phyloP scores from a whole-genome alignment of 257 asterid genomes.

The Solanum raphanifolium region DNA sequence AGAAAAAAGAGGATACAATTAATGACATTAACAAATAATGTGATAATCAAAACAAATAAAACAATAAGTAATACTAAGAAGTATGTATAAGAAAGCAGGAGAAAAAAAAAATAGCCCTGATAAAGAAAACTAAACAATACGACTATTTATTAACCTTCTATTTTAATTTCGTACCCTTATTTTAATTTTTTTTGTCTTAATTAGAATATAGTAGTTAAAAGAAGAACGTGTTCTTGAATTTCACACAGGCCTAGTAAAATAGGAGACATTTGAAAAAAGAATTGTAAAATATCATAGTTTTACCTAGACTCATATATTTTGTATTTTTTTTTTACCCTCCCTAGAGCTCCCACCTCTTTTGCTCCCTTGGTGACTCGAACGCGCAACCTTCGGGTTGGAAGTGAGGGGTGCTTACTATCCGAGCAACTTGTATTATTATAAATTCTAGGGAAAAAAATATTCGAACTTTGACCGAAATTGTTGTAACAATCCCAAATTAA shows the following conservation, averaged over 20 bases:
- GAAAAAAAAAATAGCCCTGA: no score
- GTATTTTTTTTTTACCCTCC: no score
- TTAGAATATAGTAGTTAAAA: not conserved
- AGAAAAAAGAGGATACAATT: not conserved
- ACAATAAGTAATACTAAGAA: not conserved
- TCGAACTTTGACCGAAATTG: no score
- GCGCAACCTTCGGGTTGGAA: no score
- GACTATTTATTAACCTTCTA: not conserved
- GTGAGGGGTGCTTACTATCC: no score
- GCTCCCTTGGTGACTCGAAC: no score
- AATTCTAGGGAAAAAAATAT: no score
- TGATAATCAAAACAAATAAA: not conserved
- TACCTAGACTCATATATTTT: not conserved
- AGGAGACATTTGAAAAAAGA: not conserved
- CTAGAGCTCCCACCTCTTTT: no score
- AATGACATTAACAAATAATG: no score
- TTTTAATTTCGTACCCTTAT: not conserved
- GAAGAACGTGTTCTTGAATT: not conserved
- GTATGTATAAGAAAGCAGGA: not conserved
- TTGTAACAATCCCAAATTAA: no score
- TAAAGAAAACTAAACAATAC: not conserved
- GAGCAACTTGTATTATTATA: no score
- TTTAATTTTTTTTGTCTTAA: not conserved
- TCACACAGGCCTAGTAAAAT: not conserved
- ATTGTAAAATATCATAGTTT: not conserved